A percentile compares a stretch with the other conserved stretches of the same genome.
phyloP scores from a whole-genome alignment of 139 green algal species.

The Desmodesmus armatus region DNA sequence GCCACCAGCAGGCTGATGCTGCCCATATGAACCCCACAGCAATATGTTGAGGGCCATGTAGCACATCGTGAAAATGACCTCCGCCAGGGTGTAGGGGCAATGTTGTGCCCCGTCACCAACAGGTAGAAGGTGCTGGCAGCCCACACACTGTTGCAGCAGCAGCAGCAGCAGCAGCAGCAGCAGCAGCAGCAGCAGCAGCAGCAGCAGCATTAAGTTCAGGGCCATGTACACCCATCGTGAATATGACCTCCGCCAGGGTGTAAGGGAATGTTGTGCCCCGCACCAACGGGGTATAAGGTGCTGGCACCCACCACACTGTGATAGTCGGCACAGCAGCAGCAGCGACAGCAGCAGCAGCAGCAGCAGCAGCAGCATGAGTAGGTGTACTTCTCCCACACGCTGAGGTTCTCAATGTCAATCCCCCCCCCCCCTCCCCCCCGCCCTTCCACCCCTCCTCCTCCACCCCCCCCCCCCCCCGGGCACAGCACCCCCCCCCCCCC shows the following conservation, averaged over 20 bases:
- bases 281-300: conserved; percentile 20
- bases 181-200: too few species aligned
- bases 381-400: too few species aligned
- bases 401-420: too few species aligned
- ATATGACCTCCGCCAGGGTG: conserved; percentile 29
- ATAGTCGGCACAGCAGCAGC: too few species aligned
- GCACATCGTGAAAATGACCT: conserved; percentile 35
- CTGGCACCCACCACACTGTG: conserved; percentile 21
- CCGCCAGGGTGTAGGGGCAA: conserved; percentile 13
- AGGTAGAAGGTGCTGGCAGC: conserved; percentile 21
- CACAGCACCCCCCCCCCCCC: neutral
- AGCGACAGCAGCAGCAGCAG: too few species aligned
- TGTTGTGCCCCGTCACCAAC: neutral
- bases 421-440: too few species aligned
- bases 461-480: too few species aligned
- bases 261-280: conserved; percentile 18
- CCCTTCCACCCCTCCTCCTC: too few species aligned
- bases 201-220: conserved; percentile 26
- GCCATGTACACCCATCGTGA: conserved; percentile 39
- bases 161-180: too few species aligned
- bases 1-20: conserved; percentile 26
- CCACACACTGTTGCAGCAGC: conserved; percentile 30
- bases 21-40: conserved; percentile 30
- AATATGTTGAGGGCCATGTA: conserved; percentile 39
- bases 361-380: too few species aligned